Conservation (phyloP, 2,329 filamentous ascomycete genomes). For the Penicillium sp. region DNA sequence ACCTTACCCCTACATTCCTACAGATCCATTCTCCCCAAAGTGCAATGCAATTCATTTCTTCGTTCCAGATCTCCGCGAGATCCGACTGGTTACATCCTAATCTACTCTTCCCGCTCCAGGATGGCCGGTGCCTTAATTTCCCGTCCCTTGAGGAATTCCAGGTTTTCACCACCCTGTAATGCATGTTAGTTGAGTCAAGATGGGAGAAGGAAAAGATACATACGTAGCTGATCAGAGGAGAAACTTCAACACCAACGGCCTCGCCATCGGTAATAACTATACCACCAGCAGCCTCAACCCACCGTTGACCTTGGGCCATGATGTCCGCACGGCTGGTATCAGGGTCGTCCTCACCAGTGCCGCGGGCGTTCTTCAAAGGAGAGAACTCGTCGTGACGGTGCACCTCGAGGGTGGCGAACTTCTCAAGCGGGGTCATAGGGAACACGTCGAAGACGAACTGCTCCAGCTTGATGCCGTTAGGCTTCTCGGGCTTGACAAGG, state of each 20-base stretch:
- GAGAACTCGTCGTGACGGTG: conserved; percentile 97
- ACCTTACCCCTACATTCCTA: conserved; percentile 18
- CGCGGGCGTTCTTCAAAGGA: conserved; percentile 85
- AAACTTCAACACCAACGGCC: conserved; percentile 76
- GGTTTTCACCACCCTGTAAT: conserved; percentile 58
- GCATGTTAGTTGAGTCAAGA: conserved; percentile 12
- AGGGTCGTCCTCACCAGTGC: conserved; percentile 86
- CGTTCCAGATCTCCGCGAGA: conserved; percentile 13
- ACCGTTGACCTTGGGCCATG: conserved; percentile 82
- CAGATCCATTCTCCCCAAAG: conserved; percentile 14
- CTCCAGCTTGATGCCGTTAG: conserved; percentile 98
- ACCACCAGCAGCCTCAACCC: conserved; percentile 76
- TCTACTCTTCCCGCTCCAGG: conserved; percentile 57
- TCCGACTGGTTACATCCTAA: conserved; percentile 4
- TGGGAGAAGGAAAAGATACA: conserved; percentile 45
- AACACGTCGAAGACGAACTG: conserved; percentile 99
- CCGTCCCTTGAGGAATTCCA: conserved; percentile 59
- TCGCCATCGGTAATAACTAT: conserved; percentile 64
- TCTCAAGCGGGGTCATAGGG: conserved; percentile 76
- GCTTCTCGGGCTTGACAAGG: conserved; percentile 84
- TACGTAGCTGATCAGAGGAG: conserved; percentile 92
- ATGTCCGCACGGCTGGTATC: conserved; percentile 91
- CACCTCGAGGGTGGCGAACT: conserved; percentile 95
- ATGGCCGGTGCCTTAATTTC: conserved; percentile 64
- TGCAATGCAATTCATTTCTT: conserved; percentile 24